Evolutionary conservation across 1,139 yeast genomes (phyloP), one percentile per base, ranked within the genome.

Genomic region (Wickerhamomyces sp.): DNA sequence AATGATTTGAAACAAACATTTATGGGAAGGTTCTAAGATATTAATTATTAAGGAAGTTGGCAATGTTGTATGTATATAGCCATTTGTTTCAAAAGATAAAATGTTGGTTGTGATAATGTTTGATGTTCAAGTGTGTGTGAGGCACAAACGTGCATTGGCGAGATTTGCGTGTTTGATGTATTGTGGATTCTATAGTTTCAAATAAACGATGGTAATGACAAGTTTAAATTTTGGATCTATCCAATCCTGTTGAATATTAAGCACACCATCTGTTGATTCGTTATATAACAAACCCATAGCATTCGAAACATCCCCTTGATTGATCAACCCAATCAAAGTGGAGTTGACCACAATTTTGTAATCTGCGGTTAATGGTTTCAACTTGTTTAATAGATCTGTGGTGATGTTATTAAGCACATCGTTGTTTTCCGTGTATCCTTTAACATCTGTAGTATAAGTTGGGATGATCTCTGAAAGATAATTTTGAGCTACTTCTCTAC

Each of bases 11-110:
- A 28, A 30, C 39, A 39, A n/a, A 33, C 43, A 29, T 50, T 41
- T 31, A 39, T 39, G 45, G 40, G 41, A 22, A 38, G 44, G 32
- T 44, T 39, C 16, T 38, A 22, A n/a, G n/a, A n/a, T n/a, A n/a
- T n/a, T n/a, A n/a, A n/a, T n/a, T n/a, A n/a, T n/a, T n/a, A n/a
- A n/a, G n/a, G n/a, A n/a, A n/a, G n/a, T n/a, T n/a, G n/a, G n/a
- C n/a, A n/a, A n/a, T n/a, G n/a, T n/a, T n/a, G n/a, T n/a, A n/a
- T n/a, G n/a, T n/a, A n/a, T n/a, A n/a, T n/a, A n/a, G n/a, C n/a
- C n/a, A n/a, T n/a, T n/a, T n/a, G n/a, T n/a, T n/a, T n/a, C n/a
- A n/a, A n/a, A n/a, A n/a, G n/a, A n/a, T n/a, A n/a, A n/a, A n/a
- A n/a, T n/a, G n/a, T n/a, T n/a, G n/a, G n/a, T n/a, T n/a, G n/a